phyloP scores from a whole-genome alignment of 176 grass and related monocot species.

The Puya raimondii region DNA sequence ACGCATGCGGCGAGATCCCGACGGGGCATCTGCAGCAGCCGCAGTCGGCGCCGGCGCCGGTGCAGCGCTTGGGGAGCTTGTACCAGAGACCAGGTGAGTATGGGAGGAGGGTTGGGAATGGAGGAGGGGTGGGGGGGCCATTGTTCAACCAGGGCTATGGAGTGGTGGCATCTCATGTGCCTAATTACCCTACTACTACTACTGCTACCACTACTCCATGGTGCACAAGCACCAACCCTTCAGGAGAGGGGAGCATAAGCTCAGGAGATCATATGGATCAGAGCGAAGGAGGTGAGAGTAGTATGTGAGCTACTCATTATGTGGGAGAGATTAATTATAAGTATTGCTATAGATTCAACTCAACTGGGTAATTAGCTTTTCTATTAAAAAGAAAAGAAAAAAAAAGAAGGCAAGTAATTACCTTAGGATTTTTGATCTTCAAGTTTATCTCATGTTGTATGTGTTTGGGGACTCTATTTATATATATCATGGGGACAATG shows the following conservation, averaged over 20 bases:
- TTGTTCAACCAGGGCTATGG: neutral
- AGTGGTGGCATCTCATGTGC: neutral
- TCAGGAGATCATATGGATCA: constrained; percentile 30
- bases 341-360: constrained; percentile 1
- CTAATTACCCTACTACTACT: constrained; percentile 8
- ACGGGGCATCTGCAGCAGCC: constrained; percentile 20
- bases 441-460: neutral
- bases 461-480: neutral
- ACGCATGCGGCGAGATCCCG: constrained; percentile 41
- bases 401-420: too few relatives aligned
- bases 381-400: too few relatives aligned
- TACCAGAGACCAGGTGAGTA: constrained; percentile 19
- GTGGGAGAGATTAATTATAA: constrained; percentile 9
- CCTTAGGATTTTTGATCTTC: neutral
- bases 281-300: constrained; percentile 58
- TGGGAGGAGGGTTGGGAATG: constrained; percentile 27
- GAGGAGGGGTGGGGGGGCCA: neutral
- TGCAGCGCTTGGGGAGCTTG: constrained; percentile 22
- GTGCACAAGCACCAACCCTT: constrained; percentile 37
- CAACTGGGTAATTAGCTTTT: too few relatives aligned
- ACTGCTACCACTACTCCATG: neutral
- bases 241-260: constrained; percentile 19
- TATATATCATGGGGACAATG: neutral
- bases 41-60: constrained; percentile 31
- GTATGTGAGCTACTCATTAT: constrained; percentile 43